Evolutionary conservation across 768 basidiomycete species (phyloP).

Genomic region (Leccinum uliginosum): DNA sequence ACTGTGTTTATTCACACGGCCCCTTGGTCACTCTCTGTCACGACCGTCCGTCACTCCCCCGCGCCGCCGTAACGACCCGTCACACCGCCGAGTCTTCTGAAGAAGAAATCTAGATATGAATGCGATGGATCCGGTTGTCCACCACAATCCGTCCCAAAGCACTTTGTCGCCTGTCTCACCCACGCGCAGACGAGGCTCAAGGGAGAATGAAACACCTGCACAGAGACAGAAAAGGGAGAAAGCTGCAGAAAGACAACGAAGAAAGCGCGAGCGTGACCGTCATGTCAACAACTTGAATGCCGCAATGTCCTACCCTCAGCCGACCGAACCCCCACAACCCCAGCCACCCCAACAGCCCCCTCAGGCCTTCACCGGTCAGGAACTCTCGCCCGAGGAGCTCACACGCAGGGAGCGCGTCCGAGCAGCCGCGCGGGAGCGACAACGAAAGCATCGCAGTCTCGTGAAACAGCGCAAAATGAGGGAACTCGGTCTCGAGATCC

Average conservation of each 20-base stretch:
- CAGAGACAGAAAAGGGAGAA: conserved; percentile 80
- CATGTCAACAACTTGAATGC: conserved; percentile 39
- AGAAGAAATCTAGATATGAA: conserved; percentile 21
- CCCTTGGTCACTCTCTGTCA: conserved; percentile 30
- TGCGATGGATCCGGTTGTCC: conserved; percentile 32
- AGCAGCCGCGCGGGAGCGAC: conserved; percentile 73
- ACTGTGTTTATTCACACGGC: conserved; percentile 11
- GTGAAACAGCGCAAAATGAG: conserved; percentile 80
- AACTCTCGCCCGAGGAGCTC: conserved; percentile 60
- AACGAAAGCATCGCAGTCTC: conserved; percentile 74
- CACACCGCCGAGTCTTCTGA: conserved; percentile 25
- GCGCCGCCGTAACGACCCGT: conserved; percentile 33
- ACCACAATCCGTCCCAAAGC: conserved; percentile 30
- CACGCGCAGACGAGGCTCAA: conserved; percentile 48
- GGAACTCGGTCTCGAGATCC: conserved; percentile 79
- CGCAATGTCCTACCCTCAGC: conserved; percentile 38
- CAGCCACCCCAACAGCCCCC: conserved; percentile 27
- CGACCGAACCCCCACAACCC: conserved; percentile 32
- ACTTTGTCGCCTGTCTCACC: conserved; percentile 29
- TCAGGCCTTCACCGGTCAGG: conserved; percentile 25
- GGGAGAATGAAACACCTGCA: conserved; percentile 70
- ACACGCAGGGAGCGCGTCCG: conserved; percentile 68
- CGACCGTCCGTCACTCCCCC: conserved; percentile 31
- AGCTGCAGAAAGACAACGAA: conserved; percentile 78
- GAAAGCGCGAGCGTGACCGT: conserved; percentile 73